Evolutionary conservation across 2,329 filamentous ascomycete species (phyloP).

Genomic region (Clonostachys rhizophaga): DNA sequence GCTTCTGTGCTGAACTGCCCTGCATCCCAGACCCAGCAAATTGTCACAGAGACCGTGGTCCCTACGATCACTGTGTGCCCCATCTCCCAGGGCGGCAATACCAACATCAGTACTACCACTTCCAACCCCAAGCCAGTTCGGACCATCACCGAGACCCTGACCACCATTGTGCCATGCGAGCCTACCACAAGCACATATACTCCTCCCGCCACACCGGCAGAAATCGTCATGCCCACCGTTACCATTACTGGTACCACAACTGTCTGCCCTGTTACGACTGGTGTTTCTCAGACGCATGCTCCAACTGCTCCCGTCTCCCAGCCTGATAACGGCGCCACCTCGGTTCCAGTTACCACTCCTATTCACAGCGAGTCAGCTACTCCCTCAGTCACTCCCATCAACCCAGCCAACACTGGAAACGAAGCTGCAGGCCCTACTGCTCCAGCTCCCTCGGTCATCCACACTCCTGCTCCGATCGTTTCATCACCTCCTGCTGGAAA

Average conservation of each 20-base stretch:
- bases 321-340: too few species aligned
- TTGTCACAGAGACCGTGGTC: constrained; percentile 16
- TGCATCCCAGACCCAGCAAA: constrained; percentile 26
- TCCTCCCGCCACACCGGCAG: constrained; percentile 9
- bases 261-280: constrained; percentile 1
- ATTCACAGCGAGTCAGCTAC: too few species aligned
- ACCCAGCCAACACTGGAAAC: too few species aligned
- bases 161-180: constrained; percentile 15
- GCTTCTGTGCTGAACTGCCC: constrained; percentile 32
- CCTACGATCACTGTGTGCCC: constrained; percentile 12
- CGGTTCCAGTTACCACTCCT: too few species aligned
- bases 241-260: constrained; percentile 3
- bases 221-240: constrained; percentile 12
- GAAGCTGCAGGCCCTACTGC: too few species aligned
- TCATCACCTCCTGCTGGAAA: not conserved
- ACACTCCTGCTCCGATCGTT: constrained; percentile 1
- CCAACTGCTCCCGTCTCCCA: not conserved
- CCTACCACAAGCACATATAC: constrained; percentile 15
- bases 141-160: constrained; percentile 15
- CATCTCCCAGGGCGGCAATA: not conserved
- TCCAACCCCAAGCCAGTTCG: constrained; percentile 5
- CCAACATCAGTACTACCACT: constrained; percentile 4
- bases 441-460: too few species aligned
- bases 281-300: not conserved
- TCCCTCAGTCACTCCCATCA: too few species aligned